Evolutionary conservation across 169 alveolate genomes (phyloP).

Genomic region (Plasmodium blacklocki): DNA sequence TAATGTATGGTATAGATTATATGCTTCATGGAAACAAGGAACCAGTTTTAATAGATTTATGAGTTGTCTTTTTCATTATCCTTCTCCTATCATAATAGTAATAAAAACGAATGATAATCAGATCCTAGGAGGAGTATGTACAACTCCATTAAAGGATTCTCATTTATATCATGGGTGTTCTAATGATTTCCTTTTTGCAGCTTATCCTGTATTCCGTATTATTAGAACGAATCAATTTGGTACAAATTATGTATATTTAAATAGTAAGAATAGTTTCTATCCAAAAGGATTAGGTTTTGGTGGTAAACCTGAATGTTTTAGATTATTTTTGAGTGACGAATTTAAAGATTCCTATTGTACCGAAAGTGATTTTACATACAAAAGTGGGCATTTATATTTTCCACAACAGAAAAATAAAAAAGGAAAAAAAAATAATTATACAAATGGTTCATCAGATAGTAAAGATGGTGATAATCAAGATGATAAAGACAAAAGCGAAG

Average conservation of each 20-base stretch:
- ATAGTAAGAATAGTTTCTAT: constrained; percentile 67
- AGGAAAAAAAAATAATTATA: background rate
- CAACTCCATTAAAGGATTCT: constrained; percentile 75
- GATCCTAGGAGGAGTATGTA: constrained; percentile 71
- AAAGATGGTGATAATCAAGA: background rate
- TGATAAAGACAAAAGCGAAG: background rate
- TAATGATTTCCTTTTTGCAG: constrained; percentile 70
- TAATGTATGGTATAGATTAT: constrained; percentile 72
- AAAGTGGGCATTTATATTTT: constrained; percentile 71
- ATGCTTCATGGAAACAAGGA: constrained; percentile 77
- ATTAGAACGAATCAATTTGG: constrained; percentile 57
- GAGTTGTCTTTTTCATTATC: constrained; percentile 45
- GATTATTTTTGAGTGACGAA: constrained; percentile 74
- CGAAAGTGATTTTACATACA: constrained; percentile 64
- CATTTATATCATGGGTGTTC: constrained; percentile 69
- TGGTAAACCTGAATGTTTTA: constrained; percentile 74
- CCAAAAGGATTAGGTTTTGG: constrained; percentile 76
- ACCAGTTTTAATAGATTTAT: constrained; percentile 73
- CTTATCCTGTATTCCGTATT: constrained; percentile 66
- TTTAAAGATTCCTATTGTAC: constrained; percentile 77
- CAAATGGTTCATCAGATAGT: background rate
- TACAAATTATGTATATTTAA: constrained; percentile 59
- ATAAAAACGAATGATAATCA: constrained; percentile 73
- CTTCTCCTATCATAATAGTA: constrained; percentile 62
- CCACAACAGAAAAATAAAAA: constrained; percentile 43